phyloP scores from a whole-genome alignment of 2,329 filamentous ascomycete species.

The Beauveria bassiana region DNA sequence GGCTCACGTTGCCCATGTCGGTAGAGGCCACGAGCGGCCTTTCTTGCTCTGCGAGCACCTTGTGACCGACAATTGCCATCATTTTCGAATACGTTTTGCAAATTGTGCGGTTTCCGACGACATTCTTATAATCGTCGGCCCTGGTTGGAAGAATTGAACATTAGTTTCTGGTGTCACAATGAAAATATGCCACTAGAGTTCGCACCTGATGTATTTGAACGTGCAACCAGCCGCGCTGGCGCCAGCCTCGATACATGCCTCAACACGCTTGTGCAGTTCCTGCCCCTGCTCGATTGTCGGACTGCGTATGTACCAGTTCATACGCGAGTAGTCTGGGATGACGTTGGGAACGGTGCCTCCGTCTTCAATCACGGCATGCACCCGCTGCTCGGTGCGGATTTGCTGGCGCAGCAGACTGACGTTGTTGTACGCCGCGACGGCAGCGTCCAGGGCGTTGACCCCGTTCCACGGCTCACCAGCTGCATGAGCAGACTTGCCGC shows the following conservation, averaged over 20 bases:
- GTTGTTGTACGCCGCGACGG: slow-evolving; percentile 26
- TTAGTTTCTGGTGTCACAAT: no score
- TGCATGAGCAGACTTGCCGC: background rate
- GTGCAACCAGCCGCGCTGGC: slow-evolving; percentile 25
- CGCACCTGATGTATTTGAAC: slow-evolving; percentile 26
- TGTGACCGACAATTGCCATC: slow-evolving; percentile 30
- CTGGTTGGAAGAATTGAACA: background rate
- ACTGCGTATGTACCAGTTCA: slow-evolving; percentile 28
- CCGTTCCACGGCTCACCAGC: slow-evolving; percentile 38
- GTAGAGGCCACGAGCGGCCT: slow-evolving; percentile 30
- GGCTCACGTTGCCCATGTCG: slow-evolving; percentile 39
- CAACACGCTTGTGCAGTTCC: slow-evolving; percentile 19
- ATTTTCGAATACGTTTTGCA: slow-evolving; percentile 31
- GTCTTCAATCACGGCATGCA: slow-evolving; percentile 29
- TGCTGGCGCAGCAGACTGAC: slow-evolving; percentile 31
- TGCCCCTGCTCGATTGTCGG: slow-evolving; percentile 21
- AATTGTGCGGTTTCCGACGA: slow-evolving; percentile 30
- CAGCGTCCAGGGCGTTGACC: slow-evolving; percentile 31
- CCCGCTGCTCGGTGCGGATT: slow-evolving; percentile 27
- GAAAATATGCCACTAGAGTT: background rate
- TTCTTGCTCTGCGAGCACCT: slow-evolving; percentile 25
- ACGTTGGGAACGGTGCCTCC: slow-evolving; percentile 32
- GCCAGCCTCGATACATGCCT: slow-evolving; percentile 23
- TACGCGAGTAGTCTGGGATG: slow-evolving; percentile 25
- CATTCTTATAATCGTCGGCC: background rate